A percentile compares a stretch with the other conserved stretches of the same genome.
Conservation (phyloP, 2,329 filamentous ascomycete species). For the Pseudocercospora fuligena region DNA sequence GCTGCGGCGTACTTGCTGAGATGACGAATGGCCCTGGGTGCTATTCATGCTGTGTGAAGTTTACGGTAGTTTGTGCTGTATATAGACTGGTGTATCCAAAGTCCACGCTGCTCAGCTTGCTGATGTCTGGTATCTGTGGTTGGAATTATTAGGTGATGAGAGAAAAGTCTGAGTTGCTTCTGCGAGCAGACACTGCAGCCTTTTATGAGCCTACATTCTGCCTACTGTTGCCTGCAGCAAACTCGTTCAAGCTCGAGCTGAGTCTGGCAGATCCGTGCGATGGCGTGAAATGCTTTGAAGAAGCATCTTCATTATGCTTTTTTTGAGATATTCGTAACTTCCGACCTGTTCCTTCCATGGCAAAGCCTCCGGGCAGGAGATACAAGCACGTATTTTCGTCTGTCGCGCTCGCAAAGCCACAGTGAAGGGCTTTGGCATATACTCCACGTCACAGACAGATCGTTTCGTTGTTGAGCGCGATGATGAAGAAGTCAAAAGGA, state of each 20-base stretch:
- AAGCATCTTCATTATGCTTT: background rate
- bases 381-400: constrained; percentile 11
- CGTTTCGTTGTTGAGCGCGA: constrained; percentile 11
- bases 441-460: constrained; percentile 6
- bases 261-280: background rate
- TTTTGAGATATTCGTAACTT: background rate
- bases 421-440: constrained; percentile 2
- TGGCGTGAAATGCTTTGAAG: background rate
- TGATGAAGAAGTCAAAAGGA: background rate
- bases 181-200: background rate
- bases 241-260: background rate
- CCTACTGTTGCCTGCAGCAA: background rate
- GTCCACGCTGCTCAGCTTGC: background rate
- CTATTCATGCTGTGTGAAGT: background rate
- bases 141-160: background rate
- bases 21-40: background rate
- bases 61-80: background rate
- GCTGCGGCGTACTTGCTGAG: background rate
- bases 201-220: background rate
- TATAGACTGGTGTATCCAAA: background rate
- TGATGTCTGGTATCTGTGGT: background rate
- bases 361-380: constrained; percentile 12
- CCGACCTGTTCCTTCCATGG: constrained; percentile 11
- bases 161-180: background rate
- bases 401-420: constrained; percentile 11